Evolutionary conservation across 2,329 filamentous ascomycete species (phyloP).

Genomic region (Hypoxylon sp.): DNA sequence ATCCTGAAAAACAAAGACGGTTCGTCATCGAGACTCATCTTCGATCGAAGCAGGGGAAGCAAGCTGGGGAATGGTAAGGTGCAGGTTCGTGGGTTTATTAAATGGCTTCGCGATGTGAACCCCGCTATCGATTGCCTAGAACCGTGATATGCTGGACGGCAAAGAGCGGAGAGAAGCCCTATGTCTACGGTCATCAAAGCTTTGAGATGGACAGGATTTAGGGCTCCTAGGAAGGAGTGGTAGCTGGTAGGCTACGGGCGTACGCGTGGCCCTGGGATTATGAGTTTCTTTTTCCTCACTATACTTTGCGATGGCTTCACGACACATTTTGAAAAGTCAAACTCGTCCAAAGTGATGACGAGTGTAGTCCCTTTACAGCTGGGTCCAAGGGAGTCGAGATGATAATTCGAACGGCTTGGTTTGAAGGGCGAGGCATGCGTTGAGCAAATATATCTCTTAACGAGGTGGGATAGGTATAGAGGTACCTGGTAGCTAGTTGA

Average conservation of each 20-base stretch:
- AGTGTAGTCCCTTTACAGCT: neutral
- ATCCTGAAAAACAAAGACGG: constrained; percentile 31
- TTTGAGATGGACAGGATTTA: neutral
- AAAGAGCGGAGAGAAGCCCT: neutral
- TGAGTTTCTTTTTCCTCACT: neutral
- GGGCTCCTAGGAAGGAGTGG: neutral
- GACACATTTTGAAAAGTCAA: neutral
- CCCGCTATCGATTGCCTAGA: constrained; percentile 33
- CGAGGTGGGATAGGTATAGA: too few species aligned
- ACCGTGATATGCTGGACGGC: neutral
- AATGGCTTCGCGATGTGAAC: constrained; percentile 45
- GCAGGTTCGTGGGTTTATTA: constrained; percentile 44
- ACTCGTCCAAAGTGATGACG: neutral
- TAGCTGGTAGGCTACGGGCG: neutral
- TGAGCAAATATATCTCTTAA: neutral
- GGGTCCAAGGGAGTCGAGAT: neutral
- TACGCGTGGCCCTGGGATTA: neutral
- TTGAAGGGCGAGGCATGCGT: neutral
- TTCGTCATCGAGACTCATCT: constrained; percentile 39
- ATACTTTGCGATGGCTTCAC: constrained; percentile 4
- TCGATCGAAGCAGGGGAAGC: constrained; percentile 43
- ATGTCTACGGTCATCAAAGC: neutral
- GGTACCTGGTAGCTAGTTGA: neutral
- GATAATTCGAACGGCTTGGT: neutral
- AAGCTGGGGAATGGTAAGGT: constrained; percentile 41